Conservation (phyloP, 2,329 filamentous ascomycete species). For the Coniochaeta hoffmannii region DNA sequence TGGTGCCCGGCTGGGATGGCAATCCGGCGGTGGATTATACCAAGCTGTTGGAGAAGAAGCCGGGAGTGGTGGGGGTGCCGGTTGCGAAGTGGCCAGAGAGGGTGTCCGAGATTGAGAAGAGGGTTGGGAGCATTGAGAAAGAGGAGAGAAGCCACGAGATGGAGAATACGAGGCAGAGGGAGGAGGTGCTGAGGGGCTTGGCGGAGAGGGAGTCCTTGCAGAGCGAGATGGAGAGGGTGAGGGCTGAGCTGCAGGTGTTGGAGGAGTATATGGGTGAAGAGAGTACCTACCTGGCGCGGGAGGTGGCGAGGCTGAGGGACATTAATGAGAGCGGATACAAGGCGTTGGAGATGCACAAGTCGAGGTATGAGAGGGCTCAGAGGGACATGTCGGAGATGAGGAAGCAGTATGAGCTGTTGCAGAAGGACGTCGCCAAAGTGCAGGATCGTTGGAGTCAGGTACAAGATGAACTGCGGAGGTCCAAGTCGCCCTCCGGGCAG, state of each 20-base stretch:
- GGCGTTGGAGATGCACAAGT: background rate
- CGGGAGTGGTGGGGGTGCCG: conserved; percentile 26
- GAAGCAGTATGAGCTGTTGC: background rate
- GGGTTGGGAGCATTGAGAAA: conserved; percentile 4
- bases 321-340: background rate
- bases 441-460: background rate
- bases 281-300: no score
- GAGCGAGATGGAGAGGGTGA: conserved; percentile 5
- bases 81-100: conserved; percentile 20
- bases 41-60: conserved; percentile 34
- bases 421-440: background rate
- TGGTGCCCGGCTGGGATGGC: conserved; percentile 40
- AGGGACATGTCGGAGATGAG: background rate
- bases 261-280: conserved; percentile 1
- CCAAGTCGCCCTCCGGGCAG: background rate
- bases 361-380: background rate
- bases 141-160: conserved; percentile 33
- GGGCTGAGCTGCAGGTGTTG: conserved; percentile 11
- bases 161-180: conserved; percentile 18
- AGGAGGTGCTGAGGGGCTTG: conserved; percentile 23
- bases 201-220: conserved; percentile 18
- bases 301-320: background rate
- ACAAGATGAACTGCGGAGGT: background rate
- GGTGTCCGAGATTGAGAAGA: conserved; percentile 25
- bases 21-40: conserved; percentile 39